These are phyloP conservation scores for Talaromyces islandicus DNA, from an alignment of 2,329 filamentous ascomycete species.

Conservation along the genomic window DNA sequence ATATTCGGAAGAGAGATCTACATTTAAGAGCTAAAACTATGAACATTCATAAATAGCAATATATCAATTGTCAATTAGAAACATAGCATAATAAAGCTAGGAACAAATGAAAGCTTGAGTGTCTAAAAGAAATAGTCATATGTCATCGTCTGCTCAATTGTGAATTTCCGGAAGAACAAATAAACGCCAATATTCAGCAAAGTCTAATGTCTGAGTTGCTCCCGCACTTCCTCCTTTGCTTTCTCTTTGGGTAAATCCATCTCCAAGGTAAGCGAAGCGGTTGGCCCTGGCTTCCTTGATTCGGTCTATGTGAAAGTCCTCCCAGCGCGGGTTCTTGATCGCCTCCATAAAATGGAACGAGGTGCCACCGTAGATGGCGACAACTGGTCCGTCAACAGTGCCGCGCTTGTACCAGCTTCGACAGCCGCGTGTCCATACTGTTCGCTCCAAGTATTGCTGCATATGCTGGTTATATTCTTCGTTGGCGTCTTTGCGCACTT, in stretches of 20 bases:
- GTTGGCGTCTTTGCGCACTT: not conserved
- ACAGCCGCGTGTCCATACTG: slow-evolving; percentile 2
- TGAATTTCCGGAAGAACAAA: slow-evolving; percentile 5
- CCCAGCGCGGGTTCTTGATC: slow-evolving; percentile 9
- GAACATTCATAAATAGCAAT: not conserved
- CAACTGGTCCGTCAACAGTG: slow-evolving; percentile 12
- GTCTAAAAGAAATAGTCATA: not conserved
- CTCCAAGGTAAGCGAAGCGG: slow-evolving; percentile 14
- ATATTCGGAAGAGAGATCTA: not conserved
- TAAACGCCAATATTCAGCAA: slow-evolving; percentile 4
- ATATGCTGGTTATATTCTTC: slow-evolving; percentile 6
- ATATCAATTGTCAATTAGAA: not conserved
- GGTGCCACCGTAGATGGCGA: slow-evolving; percentile 17
- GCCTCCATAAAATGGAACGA: slow-evolving; percentile 15
- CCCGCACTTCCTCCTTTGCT: not conserved
- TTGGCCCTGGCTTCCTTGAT: slow-evolving; percentile 12
- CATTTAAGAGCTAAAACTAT: too few relatives aligned
- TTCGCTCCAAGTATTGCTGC: not conserved
- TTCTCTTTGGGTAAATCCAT: slow-evolving; percentile 11
- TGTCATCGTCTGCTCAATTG: not conserved
- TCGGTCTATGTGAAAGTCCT: slow-evolving; percentile 12
- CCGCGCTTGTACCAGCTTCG: slow-evolving; percentile 13
- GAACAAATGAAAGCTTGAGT: not conserved
- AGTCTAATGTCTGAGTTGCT: slow-evolving; percentile 3
- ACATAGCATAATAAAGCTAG: not conserved